Evolutionary conservation across 495 filamentous ascomycete species (phyloP).

Genomic region (Podospora fimiseda): DNA sequence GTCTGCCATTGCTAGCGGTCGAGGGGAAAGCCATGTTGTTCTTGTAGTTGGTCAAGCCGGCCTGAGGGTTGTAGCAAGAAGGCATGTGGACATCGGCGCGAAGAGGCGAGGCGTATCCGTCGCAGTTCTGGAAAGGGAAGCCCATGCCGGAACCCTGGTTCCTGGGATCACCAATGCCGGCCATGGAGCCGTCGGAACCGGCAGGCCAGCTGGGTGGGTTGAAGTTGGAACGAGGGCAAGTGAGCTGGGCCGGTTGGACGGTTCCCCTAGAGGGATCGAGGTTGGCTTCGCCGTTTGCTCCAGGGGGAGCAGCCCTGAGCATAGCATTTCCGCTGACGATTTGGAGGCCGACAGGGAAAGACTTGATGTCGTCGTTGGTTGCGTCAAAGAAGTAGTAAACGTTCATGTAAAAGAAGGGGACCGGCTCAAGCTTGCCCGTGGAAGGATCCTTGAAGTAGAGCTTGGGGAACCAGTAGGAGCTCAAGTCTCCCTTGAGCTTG

Average conservation of each 20-base stretch:
- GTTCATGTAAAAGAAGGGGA: conserved; percentile 52
- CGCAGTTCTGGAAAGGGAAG: conserved; percentile 44
- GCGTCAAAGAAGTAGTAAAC: conserved; percentile 66
- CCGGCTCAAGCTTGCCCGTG: conserved; percentile 60
- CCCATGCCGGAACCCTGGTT: conserved; percentile 45
- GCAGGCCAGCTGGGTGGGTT: conserved; percentile 47
- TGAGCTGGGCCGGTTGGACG: conserved; percentile 39
- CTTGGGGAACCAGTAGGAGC: conserved; percentile 71
- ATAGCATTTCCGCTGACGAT: conserved; percentile 63
- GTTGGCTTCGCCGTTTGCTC: conserved; percentile 26
- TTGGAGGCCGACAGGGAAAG: conserved; percentile 65
- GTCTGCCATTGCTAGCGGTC: conserved; percentile 44
- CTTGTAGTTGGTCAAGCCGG: conserved; percentile 46
- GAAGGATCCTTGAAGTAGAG: conserved; percentile 57
- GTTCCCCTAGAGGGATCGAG: conserved; percentile 36
- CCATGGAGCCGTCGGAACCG: conserved; percentile 38
- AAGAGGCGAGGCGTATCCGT: conserved; percentile 50
- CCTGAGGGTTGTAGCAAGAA: conserved; percentile 53
- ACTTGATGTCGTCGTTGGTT: conserved; percentile 51
- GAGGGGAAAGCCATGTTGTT: conserved; percentile 49
- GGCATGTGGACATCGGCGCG: conserved; percentile 51
- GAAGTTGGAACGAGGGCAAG: conserved; percentile 40
- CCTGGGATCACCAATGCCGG: conserved; percentile 43
- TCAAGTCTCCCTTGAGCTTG: conserved; percentile 58
- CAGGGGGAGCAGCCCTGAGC: conserved; percentile 35